Base-by-base conservation (phyloP, 2,329 filamentous ascomycete genomes). In the Dissoconium aciculare region DNA sequence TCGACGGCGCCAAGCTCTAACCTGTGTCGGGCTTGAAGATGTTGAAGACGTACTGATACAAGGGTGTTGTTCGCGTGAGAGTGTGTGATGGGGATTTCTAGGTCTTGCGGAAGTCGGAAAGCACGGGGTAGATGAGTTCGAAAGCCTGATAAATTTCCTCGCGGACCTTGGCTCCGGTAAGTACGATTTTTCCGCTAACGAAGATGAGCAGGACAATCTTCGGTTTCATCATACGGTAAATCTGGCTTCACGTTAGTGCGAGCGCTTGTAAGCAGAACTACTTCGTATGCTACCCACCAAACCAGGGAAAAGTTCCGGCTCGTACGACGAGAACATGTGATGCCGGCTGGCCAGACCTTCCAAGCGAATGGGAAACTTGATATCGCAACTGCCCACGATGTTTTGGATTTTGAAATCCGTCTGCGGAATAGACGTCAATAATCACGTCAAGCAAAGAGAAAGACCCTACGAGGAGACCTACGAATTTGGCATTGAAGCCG, bases 171-270 rank as follows among this genome's bases (percentile, higher is more conserved):
- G 89, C 89, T 52, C 89, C 89, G 25, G 89, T 95, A 54, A 95
- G 70, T 51, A 95, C 89, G 40, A 95, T 95, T 71, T 95, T 95
- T 53, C 87, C 89, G 51, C 79, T 89, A 51, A 95, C 87, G 64
- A 95, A 95, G 59, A 98, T 47, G 53, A 95, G 66, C 15, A 95
- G 74, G 32, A 95, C 87, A 29, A 95, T 93, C 74, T 95, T 95
- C 12, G 89, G 89, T 69, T 95, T 95, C 69, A 95, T 94, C 89
- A 98, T 98, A 57, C 89, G 84, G 64, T 98, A 98, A 63, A 98
- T 98, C 31, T 98, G 76, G 73, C 89, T 89, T 52, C 89, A 89
- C 71, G 95, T 98, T 57, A 98, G 60, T 56, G 98, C 89, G 45
- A 89, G 89, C 34, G 28, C n/a, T 11, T 17, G 15, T 6, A 17